Percentiles rank a stretch among this genome's conserved stretches.
Conservation (phyloP, 805 yeast genomes). For the Candida pini region DNA sequence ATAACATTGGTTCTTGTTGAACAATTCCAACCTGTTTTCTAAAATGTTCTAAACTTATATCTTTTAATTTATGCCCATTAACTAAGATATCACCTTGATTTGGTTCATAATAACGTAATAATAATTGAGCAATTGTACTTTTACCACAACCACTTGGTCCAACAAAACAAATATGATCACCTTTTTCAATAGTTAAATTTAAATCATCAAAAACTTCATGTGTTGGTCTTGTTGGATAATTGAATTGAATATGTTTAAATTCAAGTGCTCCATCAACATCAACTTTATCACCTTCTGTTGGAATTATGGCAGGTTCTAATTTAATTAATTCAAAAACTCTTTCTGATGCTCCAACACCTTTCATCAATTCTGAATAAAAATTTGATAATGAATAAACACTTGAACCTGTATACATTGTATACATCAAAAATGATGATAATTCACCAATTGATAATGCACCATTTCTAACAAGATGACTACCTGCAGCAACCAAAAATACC, state of each 20-base stretch:
- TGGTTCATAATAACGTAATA: slow-evolving; percentile 83
- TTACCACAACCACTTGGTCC: slow-evolving; percentile 98
- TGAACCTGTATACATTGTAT: slow-evolving; percentile 90
- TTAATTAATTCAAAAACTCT: slow-evolving; percentile 84
- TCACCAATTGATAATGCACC: slow-evolving; percentile 85
- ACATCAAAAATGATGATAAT: slow-evolving; percentile 88
- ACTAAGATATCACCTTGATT: slow-evolving; percentile 54
- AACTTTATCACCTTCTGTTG: slow-evolving; percentile 54
- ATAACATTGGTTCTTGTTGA: slow-evolving; percentile 86
- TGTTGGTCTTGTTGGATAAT: slow-evolving; percentile 81
- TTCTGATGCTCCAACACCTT: slow-evolving; percentile 94
- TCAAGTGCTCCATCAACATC: slow-evolving; percentile 48
- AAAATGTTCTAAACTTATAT: slow-evolving; percentile 65
- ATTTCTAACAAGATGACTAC: slow-evolving; percentile 71
- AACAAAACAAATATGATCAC: slow-evolving; percentile 87
- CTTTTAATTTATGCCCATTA: slow-evolving; percentile 57
- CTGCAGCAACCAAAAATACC: slow-evolving; percentile 70
- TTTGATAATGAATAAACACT: slow-evolving; percentile 87
- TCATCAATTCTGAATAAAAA: slow-evolving; percentile 91
- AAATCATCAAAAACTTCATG: slow-evolving; percentile 58
- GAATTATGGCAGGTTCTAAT: slow-evolving; percentile 64
- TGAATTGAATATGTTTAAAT: slow-evolving; percentile 60
- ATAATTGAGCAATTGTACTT: slow-evolving; percentile 75
- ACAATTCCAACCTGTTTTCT: slow-evolving; percentile 82
- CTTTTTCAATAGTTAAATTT: slow-evolving; percentile 58